Evolutionary conservation across 768 basidiomycete species (phyloP), one percentile per base, ranked within the genome.

Genomic region (Mrakia blollopis): DNA sequence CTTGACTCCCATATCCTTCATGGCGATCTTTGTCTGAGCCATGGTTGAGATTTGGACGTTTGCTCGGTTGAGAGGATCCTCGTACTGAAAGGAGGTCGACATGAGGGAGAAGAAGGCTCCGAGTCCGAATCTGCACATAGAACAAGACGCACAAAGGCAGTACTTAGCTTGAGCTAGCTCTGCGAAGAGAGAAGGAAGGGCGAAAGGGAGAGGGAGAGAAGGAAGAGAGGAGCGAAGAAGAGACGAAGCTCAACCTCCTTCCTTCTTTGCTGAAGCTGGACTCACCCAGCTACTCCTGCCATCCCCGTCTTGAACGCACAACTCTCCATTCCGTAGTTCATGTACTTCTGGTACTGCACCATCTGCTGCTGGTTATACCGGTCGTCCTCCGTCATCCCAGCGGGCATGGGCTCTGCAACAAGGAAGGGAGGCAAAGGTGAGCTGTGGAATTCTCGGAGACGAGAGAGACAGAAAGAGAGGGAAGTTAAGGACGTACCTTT

Each of bases 81-180:
- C 96, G 82, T 97, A 96, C 47, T 91, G 91, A 83, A 98, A 95
- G 39, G 94, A 93, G 28, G 94, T 87, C 47, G 92, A 93, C 96
- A 98, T 98, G 77, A 98, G 87, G 1, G 94, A 93, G 85, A 98
- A 93, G 87, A 98, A 94, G 44, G 91, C 94, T 77, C 96, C 96
- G 61, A 97, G 88, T 16, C 88, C 95, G 80, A 98, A 89, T 67
- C 96, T 77, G 25, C 9, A 25, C 18, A 39, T 5, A 18, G 3
- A 30, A 1, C 3, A 39, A n/a, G 0, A 23, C 21, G 25, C 13
- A 37, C 37, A 4, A n/a, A n/a, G n/a, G n/a, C n/a, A 25, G 28
- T 14, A 28, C 28, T 50, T 21, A 7, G 70, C 10, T 7, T 9
- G n/a, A 37, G 50, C n/a, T n/a, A n/a, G n/a, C n/a, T n/a, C n/a